These are phyloP conservation scores for Chalaropsis ovoidea DNA, from an alignment of 2,329 filamentous ascomycete genomes.

Conservation along the genomic window DNA sequence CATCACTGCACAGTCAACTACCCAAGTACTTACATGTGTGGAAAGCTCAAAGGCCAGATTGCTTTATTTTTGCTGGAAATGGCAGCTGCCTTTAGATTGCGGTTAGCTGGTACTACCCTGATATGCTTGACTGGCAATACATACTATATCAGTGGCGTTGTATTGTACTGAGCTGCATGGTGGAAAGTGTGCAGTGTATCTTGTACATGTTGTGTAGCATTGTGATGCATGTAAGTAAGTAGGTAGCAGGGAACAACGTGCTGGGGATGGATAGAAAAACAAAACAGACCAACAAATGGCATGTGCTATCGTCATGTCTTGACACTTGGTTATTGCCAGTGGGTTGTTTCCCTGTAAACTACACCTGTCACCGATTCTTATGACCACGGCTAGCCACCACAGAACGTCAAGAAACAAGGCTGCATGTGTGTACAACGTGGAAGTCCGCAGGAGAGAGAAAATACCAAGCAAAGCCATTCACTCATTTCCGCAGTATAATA, in stretches of 20 bases:
- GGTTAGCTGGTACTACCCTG: not conserved
- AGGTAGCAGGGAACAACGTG: not conserved
- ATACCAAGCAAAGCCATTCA: not conserved
- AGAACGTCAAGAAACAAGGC: not conserved
- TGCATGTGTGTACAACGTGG: not conserved
- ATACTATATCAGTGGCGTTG: not conserved
- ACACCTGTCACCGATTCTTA: not conserved
- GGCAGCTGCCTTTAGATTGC: not conserved
- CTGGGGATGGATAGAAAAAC: not conserved
- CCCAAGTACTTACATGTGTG: not conserved
- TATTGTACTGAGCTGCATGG: not conserved
- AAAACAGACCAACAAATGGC: not conserved
- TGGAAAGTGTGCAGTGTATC: not conserved
- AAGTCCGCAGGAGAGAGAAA: not conserved
- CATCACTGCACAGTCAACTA: not conserved
- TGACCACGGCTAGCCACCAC: not conserved
- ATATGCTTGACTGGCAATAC: conserved; percentile 9
- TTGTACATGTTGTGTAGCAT: not conserved
- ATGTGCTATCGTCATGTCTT: not conserved
- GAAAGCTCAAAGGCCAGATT: not conserved
- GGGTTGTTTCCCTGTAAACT: not conserved
- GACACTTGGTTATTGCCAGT: not conserved
- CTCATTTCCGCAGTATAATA: not conserved
- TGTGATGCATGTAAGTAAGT: not conserved
- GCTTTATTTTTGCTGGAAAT: not conserved